phyloP scores from a whole-genome alignment of 2,329 filamentous ascomycete species.

The Plenodomus lindquistii region DNA sequence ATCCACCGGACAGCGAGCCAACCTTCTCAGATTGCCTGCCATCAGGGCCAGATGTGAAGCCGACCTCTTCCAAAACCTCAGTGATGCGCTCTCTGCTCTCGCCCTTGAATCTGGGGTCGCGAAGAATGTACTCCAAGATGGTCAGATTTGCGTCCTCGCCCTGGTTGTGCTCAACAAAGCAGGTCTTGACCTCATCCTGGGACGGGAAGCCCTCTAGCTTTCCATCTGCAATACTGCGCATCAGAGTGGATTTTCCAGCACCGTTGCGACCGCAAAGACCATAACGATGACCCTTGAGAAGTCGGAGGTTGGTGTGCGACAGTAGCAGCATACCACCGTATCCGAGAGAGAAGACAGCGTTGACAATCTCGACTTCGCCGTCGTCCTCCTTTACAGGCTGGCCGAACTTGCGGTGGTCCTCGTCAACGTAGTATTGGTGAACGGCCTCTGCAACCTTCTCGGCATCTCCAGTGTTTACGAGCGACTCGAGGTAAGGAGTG shows the following conservation, averaged over 20 bases:
- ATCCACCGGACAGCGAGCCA: slow-evolving; percentile 93
- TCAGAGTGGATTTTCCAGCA: slow-evolving; percentile 97
- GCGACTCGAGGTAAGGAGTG: slow-evolving; percentile 72
- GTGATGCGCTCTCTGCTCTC: slow-evolving; percentile 82
- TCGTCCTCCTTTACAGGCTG: slow-evolving; percentile 85
- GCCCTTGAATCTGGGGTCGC: slow-evolving; percentile 82
- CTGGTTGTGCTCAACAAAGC: slow-evolving; percentile 99
- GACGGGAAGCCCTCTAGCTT: slow-evolving; percentile 97
- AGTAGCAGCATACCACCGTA: slow-evolving; percentile 97
- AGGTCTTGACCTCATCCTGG: slow-evolving; percentile 89
- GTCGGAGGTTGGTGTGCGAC: slow-evolving; percentile 90
- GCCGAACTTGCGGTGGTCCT: slow-evolving; percentile 86
- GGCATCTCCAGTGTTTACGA: slow-evolving; percentile 67
- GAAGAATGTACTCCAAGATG: slow-evolving; percentile 89
- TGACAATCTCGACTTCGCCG: slow-evolving; percentile 94
- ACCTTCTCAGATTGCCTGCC: slow-evolving; percentile 88
- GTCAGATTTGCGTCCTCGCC: slow-evolving; percentile 96
- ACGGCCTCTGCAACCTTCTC: slow-evolving; percentile 72
- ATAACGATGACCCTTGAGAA: slow-evolving; percentile 96
- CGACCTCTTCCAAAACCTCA: slow-evolving; percentile 84
- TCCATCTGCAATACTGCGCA: slow-evolving; percentile 92
- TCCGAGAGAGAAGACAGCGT: slow-evolving; percentile 94
- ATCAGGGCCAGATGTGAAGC: slow-evolving; percentile 87
- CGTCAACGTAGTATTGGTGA: slow-evolving; percentile 76
- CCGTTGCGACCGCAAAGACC: slow-evolving; percentile 96